phyloP scores from a whole-genome alignment of 768 basidiomycete species.

The Lepiota venenata region DNA sequence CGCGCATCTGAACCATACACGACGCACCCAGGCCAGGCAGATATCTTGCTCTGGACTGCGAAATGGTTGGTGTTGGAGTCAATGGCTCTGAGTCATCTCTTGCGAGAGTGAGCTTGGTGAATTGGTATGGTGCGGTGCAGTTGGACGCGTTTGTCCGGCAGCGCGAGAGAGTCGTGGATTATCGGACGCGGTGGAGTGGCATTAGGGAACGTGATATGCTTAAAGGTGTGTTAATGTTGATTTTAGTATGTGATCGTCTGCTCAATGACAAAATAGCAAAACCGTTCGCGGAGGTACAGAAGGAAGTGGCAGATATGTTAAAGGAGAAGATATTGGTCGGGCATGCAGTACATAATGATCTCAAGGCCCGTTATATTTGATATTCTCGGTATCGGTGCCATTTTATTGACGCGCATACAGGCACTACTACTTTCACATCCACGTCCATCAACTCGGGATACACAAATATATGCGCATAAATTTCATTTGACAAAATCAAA shows the following conservation, averaged over 20 bases:
- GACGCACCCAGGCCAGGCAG: constrained; percentile 50
- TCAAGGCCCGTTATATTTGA: constrained; percentile 56
- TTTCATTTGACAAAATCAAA: constrained; percentile 59
- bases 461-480: constrained; percentile 59
- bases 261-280: constrained; percentile 45
- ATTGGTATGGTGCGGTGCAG: constrained; percentile 76
- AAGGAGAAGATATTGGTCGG: constrained; percentile 82
- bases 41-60: constrained; percentile 88
- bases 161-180: constrained; percentile 87
- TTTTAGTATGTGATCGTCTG: neutral
- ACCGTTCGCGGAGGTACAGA: constrained; percentile 76
- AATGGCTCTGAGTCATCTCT: constrained; percentile 79
- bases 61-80: constrained; percentile 97
- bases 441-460: constrained; percentile 60
- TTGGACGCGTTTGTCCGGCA: constrained; percentile 87
- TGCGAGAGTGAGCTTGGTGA: constrained; percentile 87
- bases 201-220: constrained; percentile 73
- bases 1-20: neutral
- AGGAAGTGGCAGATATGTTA: constrained; percentile 69
- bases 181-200: constrained; percentile 87
- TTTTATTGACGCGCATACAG: constrained; percentile 27
- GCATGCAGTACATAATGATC: constrained; percentile 89
- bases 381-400: neutral
- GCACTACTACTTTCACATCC: constrained; percentile 74
- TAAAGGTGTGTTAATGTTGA: constrained; percentile 40